Conservation (phyloP, 805 yeast species). For the Cyberlindnera misumaiensis region DNA sequence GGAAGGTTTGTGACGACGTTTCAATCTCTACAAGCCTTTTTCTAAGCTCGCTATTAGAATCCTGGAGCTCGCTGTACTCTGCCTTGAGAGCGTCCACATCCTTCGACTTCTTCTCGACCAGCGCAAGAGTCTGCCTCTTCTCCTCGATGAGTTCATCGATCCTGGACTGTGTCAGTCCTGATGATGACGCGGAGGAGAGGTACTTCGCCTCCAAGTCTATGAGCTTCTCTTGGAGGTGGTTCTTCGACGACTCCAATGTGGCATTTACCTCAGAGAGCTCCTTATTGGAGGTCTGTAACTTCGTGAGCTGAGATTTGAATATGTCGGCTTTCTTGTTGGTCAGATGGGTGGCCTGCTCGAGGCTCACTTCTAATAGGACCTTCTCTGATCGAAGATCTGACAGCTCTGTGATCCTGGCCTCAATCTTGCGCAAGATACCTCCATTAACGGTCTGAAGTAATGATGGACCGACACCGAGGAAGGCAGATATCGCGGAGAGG, state of each 20-base stretch:
- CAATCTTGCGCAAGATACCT: conserved; percentile 22
- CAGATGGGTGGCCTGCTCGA: conserved; percentile 34
- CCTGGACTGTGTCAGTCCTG: conserved; percentile 8
- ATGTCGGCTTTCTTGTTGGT: conserved; percentile 26
- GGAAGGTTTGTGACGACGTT: conserved; percentile 26
- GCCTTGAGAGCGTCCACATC: conserved; percentile 28
- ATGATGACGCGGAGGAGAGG: conserved; percentile 4
- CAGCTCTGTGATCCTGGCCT: conserved; percentile 27
- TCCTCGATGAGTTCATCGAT: conserved; percentile 16
- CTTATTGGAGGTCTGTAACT: conserved; percentile 19
- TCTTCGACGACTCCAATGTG: conserved; percentile 17
- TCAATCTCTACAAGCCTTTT: conserved; percentile 33
- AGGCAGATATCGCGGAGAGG: conserved; percentile 25
- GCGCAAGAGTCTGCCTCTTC: conserved; percentile 27
- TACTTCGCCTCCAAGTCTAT: conserved; percentile 11
- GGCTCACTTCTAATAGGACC: conserved; percentile 29
- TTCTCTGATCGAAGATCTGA: conserved; percentile 32
- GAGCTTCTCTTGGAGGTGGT: conserved; percentile 15
- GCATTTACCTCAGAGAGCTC: conserved; percentile 18
- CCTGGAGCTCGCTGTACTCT: conserved; percentile 33
- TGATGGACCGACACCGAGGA: conserved; percentile 25
- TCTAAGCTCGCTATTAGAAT: conserved; percentile 32
- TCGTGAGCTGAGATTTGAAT: conserved; percentile 25
- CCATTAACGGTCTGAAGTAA: conserved; percentile 19
- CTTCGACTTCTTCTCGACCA: conserved; percentile 31